These are phyloP conservation scores for Nidularia sp. DNA, from an alignment of 768 basidiomycete genomes.

Conservation along the genomic window DNA sequence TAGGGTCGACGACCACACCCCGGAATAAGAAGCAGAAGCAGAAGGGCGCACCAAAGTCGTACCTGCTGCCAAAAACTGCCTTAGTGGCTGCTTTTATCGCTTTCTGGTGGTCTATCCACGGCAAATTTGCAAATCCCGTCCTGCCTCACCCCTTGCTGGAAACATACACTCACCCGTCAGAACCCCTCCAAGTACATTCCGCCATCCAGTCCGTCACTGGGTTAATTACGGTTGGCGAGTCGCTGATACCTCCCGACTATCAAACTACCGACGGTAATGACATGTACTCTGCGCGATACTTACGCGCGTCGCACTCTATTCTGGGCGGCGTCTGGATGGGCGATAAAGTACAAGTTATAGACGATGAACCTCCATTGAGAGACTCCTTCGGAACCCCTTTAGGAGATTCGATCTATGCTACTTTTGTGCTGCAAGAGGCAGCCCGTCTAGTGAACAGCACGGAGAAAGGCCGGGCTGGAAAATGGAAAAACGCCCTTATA, in stretches of 20 bases:
- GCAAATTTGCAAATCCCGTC: constrained; percentile 46
- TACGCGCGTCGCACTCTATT: constrained; percentile 63
- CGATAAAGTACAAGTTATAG: constrained; percentile 36
- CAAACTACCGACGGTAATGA: constrained; percentile 21
- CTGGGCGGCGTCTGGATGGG: constrained; percentile 81
- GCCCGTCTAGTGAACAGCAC: constrained; percentile 63
- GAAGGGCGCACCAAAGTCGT: constrained; percentile 8
- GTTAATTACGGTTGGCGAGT: constrained; percentile 77
- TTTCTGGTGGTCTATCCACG: constrained; percentile 30
- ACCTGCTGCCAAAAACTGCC: constrained; percentile 16
- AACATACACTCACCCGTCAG: constrained; percentile 47
- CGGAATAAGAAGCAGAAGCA: constrained; percentile 10
- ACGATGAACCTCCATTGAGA: constrained; percentile 32
- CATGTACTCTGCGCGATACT: constrained; percentile 52
- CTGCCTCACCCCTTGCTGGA: constrained; percentile 49
- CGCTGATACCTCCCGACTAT: constrained; percentile 32
- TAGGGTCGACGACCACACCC: constrained; percentile 1
- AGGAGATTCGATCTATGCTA: constrained; percentile 78
- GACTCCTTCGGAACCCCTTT: constrained; percentile 53
- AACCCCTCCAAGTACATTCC: constrained; percentile 63
- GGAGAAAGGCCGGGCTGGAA: constrained; percentile 24
- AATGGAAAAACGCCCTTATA: constrained; percentile 54
- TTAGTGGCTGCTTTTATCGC: constrained; percentile 24
- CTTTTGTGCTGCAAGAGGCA: constrained; percentile 88
- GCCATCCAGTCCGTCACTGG: constrained; percentile 74